Base-by-base conservation (phyloP, 805 yeast genomes). In the Starmerella tilneyi region DNA sequence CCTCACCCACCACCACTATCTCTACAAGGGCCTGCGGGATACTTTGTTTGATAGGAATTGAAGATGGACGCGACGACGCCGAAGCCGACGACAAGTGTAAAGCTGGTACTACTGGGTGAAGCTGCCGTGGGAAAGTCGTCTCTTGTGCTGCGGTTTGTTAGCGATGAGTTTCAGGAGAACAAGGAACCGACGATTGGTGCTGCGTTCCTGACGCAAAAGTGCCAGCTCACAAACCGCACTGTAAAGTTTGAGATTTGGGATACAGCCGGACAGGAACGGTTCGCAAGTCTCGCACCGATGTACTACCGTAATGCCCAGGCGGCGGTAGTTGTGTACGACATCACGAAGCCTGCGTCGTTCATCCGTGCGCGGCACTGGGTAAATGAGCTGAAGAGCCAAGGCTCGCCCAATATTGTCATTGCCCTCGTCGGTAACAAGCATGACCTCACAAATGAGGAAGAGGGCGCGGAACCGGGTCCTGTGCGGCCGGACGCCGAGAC, bases 171-270 rank as follows among this genome's bases (percentile, higher is more conserved):
- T 65, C 95, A 92, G 63, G 97, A 88, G 63, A 88, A 89, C 65
- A 88, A 89, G 61, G 97, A 89, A 59, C 96, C 96, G 19, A 89
- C 98, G 2, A 89, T 89, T 56, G 98, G 98, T 13, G 98, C 98
- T 5, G 97, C 97, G 3, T 89, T 89, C 60, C 69, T 89, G 46
- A 89, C 98, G 30, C 97, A 89, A 62, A 78, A 94, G 59, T 88
- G 95, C 60, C 77, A 84, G 19, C 80, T 92, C 59, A 83, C 92
- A 41, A 81, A 79, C 49, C 75, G 81, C 58, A 83, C 92, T 8
- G 84, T 89, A 59, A 89, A 92, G 64, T 66, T 55, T 48, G 67
- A 63, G 52, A 63, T 63, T 43, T 63, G 74, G 74, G 97, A 88
- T 62, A 88, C 97, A 12, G 97, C 97, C 2, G 98, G 98, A 17